Base-by-base conservation (phyloP, 306 rosid species). In the Oxytropis ochrocephala region DNA sequence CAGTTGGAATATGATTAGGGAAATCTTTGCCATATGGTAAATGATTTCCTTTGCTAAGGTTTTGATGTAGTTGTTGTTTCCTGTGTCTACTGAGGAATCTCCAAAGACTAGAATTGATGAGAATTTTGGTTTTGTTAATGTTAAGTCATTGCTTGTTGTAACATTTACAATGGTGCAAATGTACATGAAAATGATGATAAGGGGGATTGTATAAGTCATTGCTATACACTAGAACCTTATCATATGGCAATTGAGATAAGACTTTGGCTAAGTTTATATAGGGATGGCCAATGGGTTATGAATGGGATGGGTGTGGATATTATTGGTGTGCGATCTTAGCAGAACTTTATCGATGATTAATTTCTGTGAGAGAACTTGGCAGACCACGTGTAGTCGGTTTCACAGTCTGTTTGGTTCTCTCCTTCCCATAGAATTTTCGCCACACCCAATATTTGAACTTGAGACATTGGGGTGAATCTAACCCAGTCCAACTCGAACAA, bases 31-130 rank as follows among this genome's bases (percentile, higher is more conserved):
- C 96, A 43, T 85, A 85, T 6, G 97, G 96, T 0, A 11, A 62
- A 75, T 84, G 82, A 50, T 91, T 82, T 41, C 54, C 90, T 72
- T 85, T 2, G 54, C 46, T 24, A 52, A 8, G 1, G 92, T 86
- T 2, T 7, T 27, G 5, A 87, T 60, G 81, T 78, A 83, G 71
- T 86, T 88, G 79, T 91, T 90, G 35, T 88, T 87, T 5, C 91
- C 96, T 1, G 88, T 43, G 32, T 86, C 97, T 5, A 83, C 85
- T 0, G 89, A 76, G 1, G 93, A 91, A 77, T 88, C 93, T 0
- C 97, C 97, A 11, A 91, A 86, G 5, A 83, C 65, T 14, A 85
- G 73, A 78, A 91, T 72, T 42, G 89, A 77, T 3, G 86, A 78
- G 71, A 86, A 85, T 0, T 76, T 84, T 27, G 68, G 66, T 65